Evolutionary conservation across 805 yeast genomes (phyloP), one percentile per base, ranked within the genome.

Genomic region (Gaillardinia entomophila): DNA sequence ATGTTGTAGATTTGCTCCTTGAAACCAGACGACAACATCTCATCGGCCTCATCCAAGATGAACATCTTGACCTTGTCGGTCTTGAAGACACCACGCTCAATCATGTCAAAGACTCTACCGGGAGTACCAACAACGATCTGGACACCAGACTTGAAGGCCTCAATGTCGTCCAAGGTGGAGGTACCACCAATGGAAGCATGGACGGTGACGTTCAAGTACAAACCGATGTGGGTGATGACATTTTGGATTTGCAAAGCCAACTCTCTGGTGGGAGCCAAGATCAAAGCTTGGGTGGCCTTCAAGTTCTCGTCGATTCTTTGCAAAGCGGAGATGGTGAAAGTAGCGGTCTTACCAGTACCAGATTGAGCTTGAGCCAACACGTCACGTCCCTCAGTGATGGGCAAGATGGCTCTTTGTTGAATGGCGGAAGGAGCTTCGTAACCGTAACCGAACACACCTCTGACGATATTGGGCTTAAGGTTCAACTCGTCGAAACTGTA

Each of bases 161-260:
- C 83, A 45, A 84, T 73, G 69, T 92, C 98, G 45, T 88, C 92
- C 40, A 79, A 79, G 60, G 87, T 75, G 40, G 86, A 76, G 41
- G 95, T 90, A 61, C 98, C 98, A 65, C 98, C 98, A 54, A 92
- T 86, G 66, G 95, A 90, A 34, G 97, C 96, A 60, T 92, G 97
- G 52, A 92, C 89, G 44, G 82, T 78, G 41, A 90, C 76, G 55
- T 86, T 81, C 82, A 92, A 79, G 73, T 84, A 86, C 63, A 79
- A 78, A 45, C 97, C 97, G 49, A 92, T 75, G 48, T 89, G 83
- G 57, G 80, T 72, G 33, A 90, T 86, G 49, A 92, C 98, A 60
- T 81, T 85, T 68, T 87, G 95, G 60, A 92, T 92, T 74, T 92
- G 98, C 48, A 79, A 71, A 31, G 97, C 97, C 62, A 92, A 77